Evolutionary conservation across 352 stramenopile species (phyloP), one percentile per base, ranked within the genome.

Genomic region (Phytophthora fragariae): DNA sequence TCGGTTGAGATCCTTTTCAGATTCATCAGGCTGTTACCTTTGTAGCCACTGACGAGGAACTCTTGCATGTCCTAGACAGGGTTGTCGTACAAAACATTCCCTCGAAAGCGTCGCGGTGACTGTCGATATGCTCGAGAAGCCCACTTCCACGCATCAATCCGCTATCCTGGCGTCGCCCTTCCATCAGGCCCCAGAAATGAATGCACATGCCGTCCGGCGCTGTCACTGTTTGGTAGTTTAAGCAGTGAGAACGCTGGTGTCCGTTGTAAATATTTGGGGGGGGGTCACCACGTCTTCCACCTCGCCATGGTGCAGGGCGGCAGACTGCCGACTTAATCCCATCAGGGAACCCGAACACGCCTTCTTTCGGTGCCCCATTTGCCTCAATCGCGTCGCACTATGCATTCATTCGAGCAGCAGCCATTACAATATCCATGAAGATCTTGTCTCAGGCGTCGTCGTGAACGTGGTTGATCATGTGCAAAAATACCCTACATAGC

Each of bases 141-240:
- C 47, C 57, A 35, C 55, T 60, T 14, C 10, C 47, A 31, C 35
- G 37, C 2, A 55, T 14, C 55, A 59, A 49, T 11, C 33, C 41
- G 17, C n/a, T 54, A 17, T 60, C 54, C 47, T 70, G 46, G 10
- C 46, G 44, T 29, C 52, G 24, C 2, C 46, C 63, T 27, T 64
- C 55, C 17, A 59, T 70, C 6, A 54, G 19, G 2, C 55, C 55
- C 54, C 54, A 64, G n/a, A 58, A 64, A n/a, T 70, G 63, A 14
- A 64, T 57, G 21, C 39, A 62, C 2, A 69, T 24, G 0, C 37
- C 53, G 37, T 69, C 62, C 4, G 53, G 44, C 15, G 55, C 55
- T n/a, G 55, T 64, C 2, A 70, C 33, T 17, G 27, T 15, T 27
- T 65, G 57, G 15, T 46, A 46, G 29, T 56, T 62, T 9, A 68